These are phyloP conservation scores for Umbelopsis sp. DNA, from an alignment of 371 early-diverging fungal species.

Conservation along the genomic window DNA sequence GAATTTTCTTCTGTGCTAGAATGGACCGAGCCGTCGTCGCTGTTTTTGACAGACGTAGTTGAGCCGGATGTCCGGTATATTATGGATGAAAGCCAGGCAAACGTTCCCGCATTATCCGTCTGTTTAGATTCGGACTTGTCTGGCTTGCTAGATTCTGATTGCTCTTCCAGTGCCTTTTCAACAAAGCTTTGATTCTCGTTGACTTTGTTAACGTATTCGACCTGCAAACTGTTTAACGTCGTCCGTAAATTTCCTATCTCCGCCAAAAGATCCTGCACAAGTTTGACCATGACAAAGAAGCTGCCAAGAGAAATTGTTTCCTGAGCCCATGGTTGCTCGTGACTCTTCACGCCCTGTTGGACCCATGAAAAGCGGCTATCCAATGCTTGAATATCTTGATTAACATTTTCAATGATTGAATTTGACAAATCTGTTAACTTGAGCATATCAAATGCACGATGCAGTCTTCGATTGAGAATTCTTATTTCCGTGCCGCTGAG, in stretches of 20 bases:
- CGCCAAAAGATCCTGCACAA: slow-evolving; percentile 53
- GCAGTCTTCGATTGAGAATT: slow-evolving; percentile 47
- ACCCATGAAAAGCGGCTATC: slow-evolving; percentile 49
- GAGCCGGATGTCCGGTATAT: slow-evolving; percentile 4
- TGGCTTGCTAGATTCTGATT: not conserved
- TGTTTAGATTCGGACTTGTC: not conserved
- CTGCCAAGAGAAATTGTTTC: slow-evolving; percentile 21
- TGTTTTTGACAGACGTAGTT: not conserved
- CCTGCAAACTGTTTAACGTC: slow-evolving; percentile 57
- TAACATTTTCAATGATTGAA: slow-evolving; percentile 58
- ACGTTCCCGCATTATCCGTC: not conserved
- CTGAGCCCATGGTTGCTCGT: slow-evolving; percentile 29
- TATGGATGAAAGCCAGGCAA: slow-evolving; percentile 1
- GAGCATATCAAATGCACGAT: slow-evolving; percentile 56
- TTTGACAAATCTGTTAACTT: slow-evolving; percentile 59
- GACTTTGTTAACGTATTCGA: slow-evolving; percentile 56
- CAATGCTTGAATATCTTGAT: slow-evolving; percentile 49
- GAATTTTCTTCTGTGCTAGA: not conserved
- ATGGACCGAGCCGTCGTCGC: not conserved
- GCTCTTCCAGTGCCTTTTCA: slow-evolving; percentile 30
- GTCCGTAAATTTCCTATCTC: slow-evolving; percentile 52
- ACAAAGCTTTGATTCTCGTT: slow-evolving; percentile 44
- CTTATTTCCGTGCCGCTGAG: slow-evolving; percentile 40
- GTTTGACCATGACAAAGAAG: slow-evolving; percentile 49
- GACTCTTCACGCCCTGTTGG: slow-evolving; percentile 26